Evolutionary conservation across 106 monocot species (phyloP).

Genomic region (Hemerocallis citrina): DNA sequence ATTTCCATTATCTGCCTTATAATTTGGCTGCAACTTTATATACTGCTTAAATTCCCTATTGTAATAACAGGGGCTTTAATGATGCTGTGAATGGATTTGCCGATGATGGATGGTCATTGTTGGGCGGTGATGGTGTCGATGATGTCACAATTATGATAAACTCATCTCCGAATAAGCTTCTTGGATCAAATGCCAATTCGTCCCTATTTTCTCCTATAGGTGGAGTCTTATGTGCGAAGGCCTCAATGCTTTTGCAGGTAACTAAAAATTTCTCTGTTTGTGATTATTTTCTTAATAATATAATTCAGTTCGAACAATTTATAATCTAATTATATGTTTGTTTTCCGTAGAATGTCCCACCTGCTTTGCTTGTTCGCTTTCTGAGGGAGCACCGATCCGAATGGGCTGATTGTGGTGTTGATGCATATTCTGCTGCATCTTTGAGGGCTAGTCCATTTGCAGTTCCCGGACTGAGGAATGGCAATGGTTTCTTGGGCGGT

Average conservation of each 20-base stretch:
- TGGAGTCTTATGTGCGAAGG: constrained; percentile 66
- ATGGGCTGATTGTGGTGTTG: constrained; percentile 84
- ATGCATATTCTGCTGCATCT: constrained; percentile 78
- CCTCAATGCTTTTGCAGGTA: constrained; percentile 71
- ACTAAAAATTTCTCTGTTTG: neutral
- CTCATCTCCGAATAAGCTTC: constrained; percentile 40
- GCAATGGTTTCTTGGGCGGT: constrained; percentile 38
- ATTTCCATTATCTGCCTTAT: neutral
- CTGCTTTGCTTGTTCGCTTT: constrained; percentile 83
- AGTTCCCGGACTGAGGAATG: constrained; percentile 44
- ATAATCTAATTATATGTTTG: neutral
- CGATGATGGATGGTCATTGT: constrained; percentile 52
- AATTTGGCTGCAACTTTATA: neutral
- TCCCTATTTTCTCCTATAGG: constrained; percentile 27
- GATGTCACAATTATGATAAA: constrained; percentile 59
- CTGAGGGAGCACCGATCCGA: constrained; percentile 92
- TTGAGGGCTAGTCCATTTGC: constrained; percentile 60
- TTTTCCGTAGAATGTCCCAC: constrained; percentile 73
- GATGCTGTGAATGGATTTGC: constrained; percentile 74
- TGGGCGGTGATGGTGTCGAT: constrained; percentile 52
- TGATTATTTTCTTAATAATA: no score
- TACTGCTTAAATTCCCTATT: neutral
- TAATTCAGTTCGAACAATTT: no score
- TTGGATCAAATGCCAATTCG: constrained; percentile 31
- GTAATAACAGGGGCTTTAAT: constrained; percentile 55